Base-by-base conservation (phyloP, 495 filamentous ascomycete genomes). In the Trichocladium antarcticum region DNA sequence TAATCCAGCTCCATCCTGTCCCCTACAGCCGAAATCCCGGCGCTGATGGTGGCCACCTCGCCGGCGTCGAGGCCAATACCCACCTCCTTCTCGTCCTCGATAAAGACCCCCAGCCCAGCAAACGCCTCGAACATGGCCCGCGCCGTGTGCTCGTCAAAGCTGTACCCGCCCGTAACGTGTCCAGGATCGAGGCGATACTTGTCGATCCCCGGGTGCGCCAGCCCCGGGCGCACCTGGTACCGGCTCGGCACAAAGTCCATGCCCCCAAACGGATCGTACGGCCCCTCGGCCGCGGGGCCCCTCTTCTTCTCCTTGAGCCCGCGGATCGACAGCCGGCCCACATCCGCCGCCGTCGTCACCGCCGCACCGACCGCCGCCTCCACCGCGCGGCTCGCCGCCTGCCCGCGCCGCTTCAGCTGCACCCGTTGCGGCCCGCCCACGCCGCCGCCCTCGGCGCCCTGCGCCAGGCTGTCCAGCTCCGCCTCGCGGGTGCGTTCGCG, bases 191-290 rank as follows among this genome's bases (percentile, higher is more conserved):
- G 16, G 27, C 50, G 31, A 42, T 51, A 62, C 50, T 58, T 58
- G 10, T 65, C 60, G 7, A 96, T 72, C 67, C 76, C 84, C 35
- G 68, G 65, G 51, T 71, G 71, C 10, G 58, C 54, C 56, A 95
- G 94, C 35, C 74, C 66, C 19, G 77, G 66, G 57, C 76, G 40
- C 14, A 89, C 56, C 15, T 73, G 66, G 59, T 83, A 92, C 57
- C 87, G 80, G 56, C 84, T 75, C 28, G 79, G 78, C 53, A 71
- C 68, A 43, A 85, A 75, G 16, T 77, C 74, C 45, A 86, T 55
- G 0, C 87, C 90, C 6, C 80, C 87, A 59, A 95, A 92, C 1
- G 90, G 84, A 74, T 97, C 89, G 62, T 92, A 96, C 1, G 85
- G 80, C 50, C 82, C 80, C 22, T 66, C 64, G 6, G 65, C 56